phyloP scores from a whole-genome alignment of 257 asterid species.

The Phtheirospermum japonicum region DNA sequence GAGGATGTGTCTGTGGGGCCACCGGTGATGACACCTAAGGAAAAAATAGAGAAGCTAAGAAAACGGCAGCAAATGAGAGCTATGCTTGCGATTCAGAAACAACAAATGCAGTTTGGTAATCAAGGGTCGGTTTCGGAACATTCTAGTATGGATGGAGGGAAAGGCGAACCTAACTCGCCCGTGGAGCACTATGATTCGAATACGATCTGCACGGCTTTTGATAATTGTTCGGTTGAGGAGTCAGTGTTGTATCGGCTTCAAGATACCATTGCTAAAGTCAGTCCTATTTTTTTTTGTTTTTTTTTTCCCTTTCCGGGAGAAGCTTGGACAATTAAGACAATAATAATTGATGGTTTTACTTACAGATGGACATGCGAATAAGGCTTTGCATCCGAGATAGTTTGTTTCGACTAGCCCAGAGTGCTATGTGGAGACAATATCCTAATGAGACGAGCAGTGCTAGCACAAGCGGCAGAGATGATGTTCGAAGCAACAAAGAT shows the following conservation, averaged over 20 bases:
- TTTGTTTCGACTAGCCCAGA: constrained; percentile 76
- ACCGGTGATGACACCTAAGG: constrained; percentile 79
- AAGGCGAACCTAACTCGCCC: constrained; percentile 49
- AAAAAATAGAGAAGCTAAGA: constrained; percentile 84
- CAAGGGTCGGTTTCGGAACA: constrained; percentile 45
- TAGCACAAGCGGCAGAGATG: constrained; percentile 47
- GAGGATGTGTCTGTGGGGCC: constrained; percentile 32
- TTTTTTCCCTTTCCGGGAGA: too few species aligned
- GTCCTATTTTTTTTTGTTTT: constrained; percentile 16
- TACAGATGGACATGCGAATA: constrained; percentile 69
- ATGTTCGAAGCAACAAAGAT: constrained; percentile 40
- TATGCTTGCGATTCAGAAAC: constrained; percentile 80
- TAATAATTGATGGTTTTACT: constrained; percentile 4
- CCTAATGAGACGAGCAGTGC: constrained; percentile 46
- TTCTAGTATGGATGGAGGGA: constrained; percentile 51
- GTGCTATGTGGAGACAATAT: constrained; percentile 69
- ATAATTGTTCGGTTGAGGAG: constrained; percentile 59
- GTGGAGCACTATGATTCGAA: constrained; percentile 51
- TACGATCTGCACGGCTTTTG: constrained; percentile 35
- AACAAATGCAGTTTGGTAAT: constrained; percentile 69
- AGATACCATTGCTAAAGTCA: constrained; percentile 63
- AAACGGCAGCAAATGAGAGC: constrained; percentile 91
- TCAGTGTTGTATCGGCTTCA: constrained; percentile 75
- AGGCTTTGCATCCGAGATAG: constrained; percentile 82
- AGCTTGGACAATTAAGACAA: not conserved